Evolutionary conservation across 305 asterid species (phyloP).

Genomic region (Fraxinus latifolia): DNA sequence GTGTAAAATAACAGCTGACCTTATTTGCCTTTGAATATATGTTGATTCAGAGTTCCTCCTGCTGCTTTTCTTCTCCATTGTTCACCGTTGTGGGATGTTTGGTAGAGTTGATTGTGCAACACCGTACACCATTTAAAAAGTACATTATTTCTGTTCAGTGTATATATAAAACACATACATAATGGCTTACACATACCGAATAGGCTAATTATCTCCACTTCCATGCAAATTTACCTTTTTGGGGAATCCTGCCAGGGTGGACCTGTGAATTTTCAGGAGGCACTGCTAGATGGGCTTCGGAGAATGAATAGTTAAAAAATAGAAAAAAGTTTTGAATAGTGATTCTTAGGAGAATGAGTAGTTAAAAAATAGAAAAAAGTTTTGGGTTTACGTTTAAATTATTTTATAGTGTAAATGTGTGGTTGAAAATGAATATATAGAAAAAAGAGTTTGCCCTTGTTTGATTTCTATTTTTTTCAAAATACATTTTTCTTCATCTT

Average conservation of each 20-base stretch:
- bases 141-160: not conserved
- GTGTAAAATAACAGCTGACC: conserved; percentile 25
- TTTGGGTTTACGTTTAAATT: too few relatives aligned
- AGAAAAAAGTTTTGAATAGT: too few relatives aligned
- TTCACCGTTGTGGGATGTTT: not conserved
- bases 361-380: too few relatives aligned
- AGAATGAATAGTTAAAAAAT: too few relatives aligned
- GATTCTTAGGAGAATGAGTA: too few relatives aligned
- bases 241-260: not conserved
- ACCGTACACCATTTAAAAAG: not conserved
- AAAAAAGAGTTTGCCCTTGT: too few relatives aligned
- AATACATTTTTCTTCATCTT: too few relatives aligned
- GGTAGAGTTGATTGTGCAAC: not conserved
- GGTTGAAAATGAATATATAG: too few relatives aligned
- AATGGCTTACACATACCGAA: not conserved
- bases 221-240: not conserved
- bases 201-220: not conserved
- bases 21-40: not conserved
- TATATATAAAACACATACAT: not conserved
- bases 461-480: too few relatives aligned
- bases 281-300: not conserved
- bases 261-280: not conserved
- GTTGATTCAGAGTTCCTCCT: not conserved
- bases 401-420: too few relatives aligned
- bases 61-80: not conserved